These are phyloP conservation scores for Globisporangium cylindrosporum DNA, from an alignment of 352 stramenopile genomes.

Conservation along the genomic window DNA sequence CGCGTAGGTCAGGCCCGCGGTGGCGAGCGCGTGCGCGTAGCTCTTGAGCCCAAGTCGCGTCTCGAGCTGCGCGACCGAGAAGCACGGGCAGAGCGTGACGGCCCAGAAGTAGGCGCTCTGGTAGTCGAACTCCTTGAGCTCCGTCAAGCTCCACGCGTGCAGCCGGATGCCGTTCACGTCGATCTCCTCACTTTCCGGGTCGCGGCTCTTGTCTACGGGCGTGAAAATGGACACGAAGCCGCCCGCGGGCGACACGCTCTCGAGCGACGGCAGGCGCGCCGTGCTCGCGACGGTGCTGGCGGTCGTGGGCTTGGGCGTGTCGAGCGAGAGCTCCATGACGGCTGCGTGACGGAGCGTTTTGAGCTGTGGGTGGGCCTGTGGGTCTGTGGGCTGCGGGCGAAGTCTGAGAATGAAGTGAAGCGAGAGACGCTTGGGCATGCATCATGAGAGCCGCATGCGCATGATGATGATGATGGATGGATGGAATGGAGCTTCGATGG, in stretches of 20 bases:
- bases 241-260: conserved; percentile 4
- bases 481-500: background rate
- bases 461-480: background rate
- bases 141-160: conserved; percentile 8
- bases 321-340: conserved; percentile 3
- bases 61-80: conserved; percentile 15
- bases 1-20: background rate
- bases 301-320: background rate
- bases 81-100: conserved; percentile 13
- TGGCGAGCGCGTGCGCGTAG: conserved; percentile 1
- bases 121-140: conserved; percentile 11
- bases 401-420: background rate
- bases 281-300: background rate
- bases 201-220: conserved; percentile 12
- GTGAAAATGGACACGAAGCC: conserved; percentile 19
- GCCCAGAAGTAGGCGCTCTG: conserved; percentile 13
- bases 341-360: no score
- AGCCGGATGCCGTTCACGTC: conserved; percentile 11
- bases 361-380: background rate
- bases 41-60: conserved; percentile 6
- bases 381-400: background rate
- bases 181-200: conserved; percentile 11
- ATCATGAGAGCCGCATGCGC: background rate
- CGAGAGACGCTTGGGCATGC: background rate
- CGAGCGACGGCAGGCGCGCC: conserved; percentile 2